Evolutionary conservation across 2,329 filamentous ascomycete genomes (phyloP), one percentile per base, ranked within the genome.

Genomic region (Claviceps humidiphila): DNA sequence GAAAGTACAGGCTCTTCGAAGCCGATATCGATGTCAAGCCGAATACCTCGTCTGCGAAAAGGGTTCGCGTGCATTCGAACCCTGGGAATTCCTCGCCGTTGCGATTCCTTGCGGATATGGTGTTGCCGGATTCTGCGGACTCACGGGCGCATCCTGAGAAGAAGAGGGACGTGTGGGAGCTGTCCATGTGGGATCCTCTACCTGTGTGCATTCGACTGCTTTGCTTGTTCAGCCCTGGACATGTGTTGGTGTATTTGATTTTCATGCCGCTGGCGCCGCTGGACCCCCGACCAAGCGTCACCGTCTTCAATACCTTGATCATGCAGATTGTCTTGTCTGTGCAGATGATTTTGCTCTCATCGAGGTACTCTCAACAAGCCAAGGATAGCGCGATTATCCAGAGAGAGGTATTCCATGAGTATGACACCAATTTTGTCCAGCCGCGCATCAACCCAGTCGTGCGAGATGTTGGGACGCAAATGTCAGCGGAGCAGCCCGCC

Each of bases 341-440:
- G 1, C 88, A 96, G 66, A 77, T 97, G 57, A 76, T 82, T 50
- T 73, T 88, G 34, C 72, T 97, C 49, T 83, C 85, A 55, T 77
- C 76, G 2, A 81, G 76, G 38, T 97, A 91, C 67, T 76, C 80
- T 3, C 90, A 91, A 64, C 90, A 97, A 65, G 81, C 80, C 55
- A 95, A 89, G 64, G 93, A 98, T 66, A 81, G 80, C 2, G 76
- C 82, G 2, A 77, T 96, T 47, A 85, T 98, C 54, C 89, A 95
- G 59, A 89, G 85, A 60, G 87, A 97, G 68, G 91, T 97, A 5
- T 76, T 97, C 69, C 84, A 89, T 64, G 93, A 98, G 69, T 98
- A 98, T 64, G 89, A 97, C 64, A 87, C 82, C 59, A 98, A 98
- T 71, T 96, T 85, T 63, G 93, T 98, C 1, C 89, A 94, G 62